phyloP scores from a whole-genome alignment of 345 rosid species.

The Salix udensis region DNA sequence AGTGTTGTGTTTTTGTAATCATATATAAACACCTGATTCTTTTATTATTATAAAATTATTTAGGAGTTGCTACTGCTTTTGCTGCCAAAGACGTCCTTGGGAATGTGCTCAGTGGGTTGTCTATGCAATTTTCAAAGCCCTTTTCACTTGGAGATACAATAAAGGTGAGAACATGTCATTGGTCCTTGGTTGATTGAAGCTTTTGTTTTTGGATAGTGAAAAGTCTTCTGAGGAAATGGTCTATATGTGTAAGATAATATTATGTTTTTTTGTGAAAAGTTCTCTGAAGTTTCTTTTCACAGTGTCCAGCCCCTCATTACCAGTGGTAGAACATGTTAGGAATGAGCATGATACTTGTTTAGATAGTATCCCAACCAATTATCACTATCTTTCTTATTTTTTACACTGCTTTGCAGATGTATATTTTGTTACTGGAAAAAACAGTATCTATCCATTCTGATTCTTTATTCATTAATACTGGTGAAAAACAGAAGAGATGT shows the following conservation, averaged over 20 bases:
- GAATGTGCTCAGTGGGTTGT: constrained; percentile 84
- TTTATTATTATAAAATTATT: constrained; percentile 1
- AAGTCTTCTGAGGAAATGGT: not conserved
- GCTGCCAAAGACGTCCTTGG: constrained; percentile 90
- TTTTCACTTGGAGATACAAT: constrained; percentile 94
- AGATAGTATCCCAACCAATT: not conserved
- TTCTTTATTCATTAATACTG: not conserved
- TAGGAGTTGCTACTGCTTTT: constrained; percentile 99
- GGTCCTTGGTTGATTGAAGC: not conserved
- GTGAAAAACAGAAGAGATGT: not conserved
- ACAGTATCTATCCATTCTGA: not conserved
- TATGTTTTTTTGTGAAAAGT: not conserved
- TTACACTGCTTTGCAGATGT: too few relatives aligned
- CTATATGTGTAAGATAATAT: not conserved
- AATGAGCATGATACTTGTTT: not conserved
- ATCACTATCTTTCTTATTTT: not conserved
- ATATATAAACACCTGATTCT: not conserved
- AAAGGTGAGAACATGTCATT: constrained; percentile 46
- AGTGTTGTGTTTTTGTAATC: not conserved
- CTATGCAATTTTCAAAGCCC: constrained; percentile 81
- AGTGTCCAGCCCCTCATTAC: not conserved
- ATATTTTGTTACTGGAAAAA: too few relatives aligned
- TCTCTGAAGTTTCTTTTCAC: not conserved
- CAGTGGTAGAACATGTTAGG: not conserved
- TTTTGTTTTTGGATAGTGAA: not conserved